Evolutionary conservation across 805 yeast species (phyloP).

Genomic region (Blastobotrys chiropterorum): DNA sequence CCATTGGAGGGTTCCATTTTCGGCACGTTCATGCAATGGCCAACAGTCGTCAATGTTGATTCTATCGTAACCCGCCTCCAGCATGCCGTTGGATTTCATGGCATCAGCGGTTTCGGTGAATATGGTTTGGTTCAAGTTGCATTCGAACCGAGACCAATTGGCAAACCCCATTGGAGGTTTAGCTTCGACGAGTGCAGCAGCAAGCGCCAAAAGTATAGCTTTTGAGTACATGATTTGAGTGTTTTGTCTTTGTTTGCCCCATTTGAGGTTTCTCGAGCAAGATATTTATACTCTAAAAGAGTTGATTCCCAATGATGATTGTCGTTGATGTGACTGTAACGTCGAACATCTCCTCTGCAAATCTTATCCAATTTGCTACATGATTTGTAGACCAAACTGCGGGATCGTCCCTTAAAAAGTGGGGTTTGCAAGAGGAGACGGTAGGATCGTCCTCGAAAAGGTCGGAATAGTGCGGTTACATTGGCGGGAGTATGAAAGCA

Average conservation of each 20-base stretch:
- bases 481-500: no score
- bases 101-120: slow-evolving; percentile 21
- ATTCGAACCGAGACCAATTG: slow-evolving; percentile 26
- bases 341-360: background rate
- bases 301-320: background rate
- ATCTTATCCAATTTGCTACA: background rate
- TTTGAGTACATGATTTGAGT: background rate
- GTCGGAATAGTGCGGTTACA: no score
- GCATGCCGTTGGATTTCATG: slow-evolving; percentile 19
- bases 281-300: background rate
- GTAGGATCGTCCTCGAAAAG: no score
- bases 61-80: slow-evolving; percentile 24
- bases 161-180: slow-evolving; percentile 6
- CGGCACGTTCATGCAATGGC: slow-evolving; percentile 14
- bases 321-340: background rate
- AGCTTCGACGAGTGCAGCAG: background rate
- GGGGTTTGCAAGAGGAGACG: background rate
- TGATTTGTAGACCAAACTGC: background rate
- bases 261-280: no score
- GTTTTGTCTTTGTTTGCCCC: background rate
- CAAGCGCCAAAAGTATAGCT: background rate
- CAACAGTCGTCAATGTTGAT: slow-evolving; percentile 28
- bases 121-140: slow-evolving; percentile 22
- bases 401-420: background rate
- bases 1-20: slow-evolving; percentile 13